Conservation (phyloP, 176 grass and related monocot species). For the Juncus inflexus region DNA sequence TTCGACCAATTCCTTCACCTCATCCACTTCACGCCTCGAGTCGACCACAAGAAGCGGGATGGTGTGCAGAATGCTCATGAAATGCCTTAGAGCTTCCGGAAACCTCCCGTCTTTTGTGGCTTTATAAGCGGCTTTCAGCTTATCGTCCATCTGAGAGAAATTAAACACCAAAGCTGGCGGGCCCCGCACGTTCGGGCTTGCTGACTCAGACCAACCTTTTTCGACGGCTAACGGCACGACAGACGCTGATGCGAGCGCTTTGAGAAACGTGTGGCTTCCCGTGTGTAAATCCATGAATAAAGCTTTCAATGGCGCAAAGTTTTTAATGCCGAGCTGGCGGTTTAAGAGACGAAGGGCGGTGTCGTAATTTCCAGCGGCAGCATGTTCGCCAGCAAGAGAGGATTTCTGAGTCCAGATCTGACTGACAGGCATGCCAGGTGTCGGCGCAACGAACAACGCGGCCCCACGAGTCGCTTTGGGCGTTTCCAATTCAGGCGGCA, state of each 20-base stretch:
- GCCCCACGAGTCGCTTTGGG: slow-evolving; percentile 50
- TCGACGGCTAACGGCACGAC: slow-evolving; percentile 81
- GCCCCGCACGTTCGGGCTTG: slow-evolving; percentile 82
- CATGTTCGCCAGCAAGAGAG: slow-evolving; percentile 92
- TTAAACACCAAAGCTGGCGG: slow-evolving; percentile 83
- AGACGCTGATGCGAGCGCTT: slow-evolving; percentile 49
- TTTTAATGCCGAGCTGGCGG: slow-evolving; percentile 89
- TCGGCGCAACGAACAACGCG: slow-evolving; percentile 59
- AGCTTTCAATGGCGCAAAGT: slow-evolving; percentile 75
- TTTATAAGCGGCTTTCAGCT: slow-evolving; percentile 79
- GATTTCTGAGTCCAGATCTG: slow-evolving; percentile 97
- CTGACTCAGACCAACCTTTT: slow-evolving; percentile 84
- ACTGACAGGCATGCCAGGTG: slow-evolving; percentile 84
- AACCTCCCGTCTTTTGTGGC: slow-evolving; percentile 84
- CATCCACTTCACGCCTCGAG: slow-evolving; percentile 88
- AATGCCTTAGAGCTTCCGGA: slow-evolving; percentile 75
- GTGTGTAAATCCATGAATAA: slow-evolving; percentile 70
- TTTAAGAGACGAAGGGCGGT: slow-evolving; percentile 84
- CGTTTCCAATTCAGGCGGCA: slow-evolving; percentile 70
- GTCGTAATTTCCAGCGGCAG: slow-evolving; percentile 87
- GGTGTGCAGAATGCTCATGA: slow-evolving; percentile 76
- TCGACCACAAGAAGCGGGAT: slow-evolving; percentile 82
- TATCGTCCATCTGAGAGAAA: slow-evolving; percentile 89
- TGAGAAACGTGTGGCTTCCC: slow-evolving; percentile 76
- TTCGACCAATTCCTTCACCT: slow-evolving; percentile 90